Base-by-base conservation (phyloP, 225 moss, liverwort and hornwort genomes). In the Antitrichia curtipendula region DNA sequence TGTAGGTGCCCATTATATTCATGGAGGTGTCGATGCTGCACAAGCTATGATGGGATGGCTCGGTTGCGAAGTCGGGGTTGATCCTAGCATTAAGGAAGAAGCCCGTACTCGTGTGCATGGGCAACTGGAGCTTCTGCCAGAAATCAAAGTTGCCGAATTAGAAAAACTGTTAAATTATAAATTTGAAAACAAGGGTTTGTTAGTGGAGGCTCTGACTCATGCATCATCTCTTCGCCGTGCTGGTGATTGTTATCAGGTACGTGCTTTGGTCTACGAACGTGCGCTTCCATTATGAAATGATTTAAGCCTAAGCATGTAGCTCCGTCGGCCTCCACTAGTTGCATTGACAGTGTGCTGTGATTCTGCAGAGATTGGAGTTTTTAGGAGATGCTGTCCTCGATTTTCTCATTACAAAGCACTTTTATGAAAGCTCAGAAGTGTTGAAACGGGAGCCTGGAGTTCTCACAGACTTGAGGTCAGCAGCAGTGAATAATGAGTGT, bases 331-430 rank as follows among this genome's bases (percentile, higher is more conserved):
- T 56, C 87, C 72, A 82, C 68, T 87, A 85, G 78, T 82, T 71
- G 76, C 82, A 82, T 82, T 89, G 79, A 89, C 89, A 60, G 79
- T 52, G 50, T 75, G 76, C 50, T 81, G 40, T 90, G 78, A 75
- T 57, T 38, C 64, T 86, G 82, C 97, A 99, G 97, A 94, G 99
- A 87, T 85, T 99, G 91, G 99, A 97, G 85, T 99, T 99, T 88
- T 91, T 99, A 74, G 99, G 99, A 78, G 97, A 99, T 88, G 99
- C 99, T 50, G 97, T 97, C 23, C 94, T 99, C 83, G 97, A 99
- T 91, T 97, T 93, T 78, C 88, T 97, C 75, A 96, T 99, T 71
- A 95, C 96, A 29, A 90, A 74, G 88, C 93, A 99, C 84, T 95
- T 97, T 56, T 99, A 95, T 88, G 56, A 54, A 66, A 89, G 77